These are phyloP conservation scores for Naematelia aurantialba DNA, from an alignment of 768 basidiomycete genomes.

Conservation along the genomic window DNA sequence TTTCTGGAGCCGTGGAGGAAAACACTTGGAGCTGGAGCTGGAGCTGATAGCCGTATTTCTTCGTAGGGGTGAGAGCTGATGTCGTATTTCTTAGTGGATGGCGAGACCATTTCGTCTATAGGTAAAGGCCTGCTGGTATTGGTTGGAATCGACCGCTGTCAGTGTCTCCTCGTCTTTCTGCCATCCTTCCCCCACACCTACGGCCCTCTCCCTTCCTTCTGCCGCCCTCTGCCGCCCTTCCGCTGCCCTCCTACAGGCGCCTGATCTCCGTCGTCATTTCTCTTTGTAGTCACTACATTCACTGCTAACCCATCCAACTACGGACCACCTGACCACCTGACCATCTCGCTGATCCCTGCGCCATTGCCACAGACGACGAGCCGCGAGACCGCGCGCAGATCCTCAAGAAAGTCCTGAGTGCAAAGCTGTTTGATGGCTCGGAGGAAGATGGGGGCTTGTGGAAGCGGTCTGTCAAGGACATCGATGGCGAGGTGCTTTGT, in stretches of 20 bases:
- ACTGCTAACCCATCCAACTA: too few relatives aligned
- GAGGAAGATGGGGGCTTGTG: constrained; percentile 58
- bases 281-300: too few relatives aligned
- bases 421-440: constrained; percentile 70
- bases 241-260: neutral
- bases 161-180: neutral
- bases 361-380: constrained; percentile 88
- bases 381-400: constrained; percentile 66
- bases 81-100: constrained; percentile 61
- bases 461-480: constrained; percentile 82
- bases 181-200: neutral
- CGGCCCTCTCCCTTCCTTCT: too few relatives aligned
- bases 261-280: neutral
- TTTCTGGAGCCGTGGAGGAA: neutral
- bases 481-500: constrained; percentile 84
- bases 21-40: neutral
- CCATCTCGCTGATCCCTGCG: too few relatives aligned
- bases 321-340: too few relatives aligned
- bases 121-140: constrained; percentile 82
- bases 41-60: too few relatives aligned
- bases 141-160: constrained; percentile 73
- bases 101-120: constrained; percentile 73
- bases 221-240: neutral
- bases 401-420: constrained; percentile 74
- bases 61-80: neutral